Evolutionary conservation across 2,329 filamentous ascomycete genomes (phyloP).

Genomic region (Fusarium subtropicale): DNA sequence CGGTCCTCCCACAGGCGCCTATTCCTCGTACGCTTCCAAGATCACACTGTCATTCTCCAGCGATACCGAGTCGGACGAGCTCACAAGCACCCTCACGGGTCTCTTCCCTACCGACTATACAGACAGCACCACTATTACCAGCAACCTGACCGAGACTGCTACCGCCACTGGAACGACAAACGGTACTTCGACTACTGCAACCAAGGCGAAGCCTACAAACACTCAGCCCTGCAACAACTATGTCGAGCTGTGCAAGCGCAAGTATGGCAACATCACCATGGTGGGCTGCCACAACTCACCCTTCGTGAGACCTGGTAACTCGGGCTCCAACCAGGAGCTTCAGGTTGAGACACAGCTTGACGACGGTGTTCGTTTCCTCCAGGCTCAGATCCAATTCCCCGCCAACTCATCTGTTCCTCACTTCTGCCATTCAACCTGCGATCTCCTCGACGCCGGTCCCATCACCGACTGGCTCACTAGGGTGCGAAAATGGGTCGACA

Average conservation of each 20-base stretch:
- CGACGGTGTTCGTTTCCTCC: constrained; percentile 76
- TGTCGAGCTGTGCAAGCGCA: constrained; percentile 78
- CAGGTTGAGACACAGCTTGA: constrained; percentile 77
- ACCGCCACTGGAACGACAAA: constrained; percentile 51
- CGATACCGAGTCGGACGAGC: constrained; percentile 40
- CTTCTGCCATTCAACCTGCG: constrained; percentile 88
- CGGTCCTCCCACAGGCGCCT: constrained; percentile 47
- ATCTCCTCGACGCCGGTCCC: constrained; percentile 83
- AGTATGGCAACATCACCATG: constrained; percentile 84
- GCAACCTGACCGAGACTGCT: constrained; percentile 56
- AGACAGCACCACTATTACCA: constrained; percentile 46
- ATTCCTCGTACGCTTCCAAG: constrained; percentile 44
- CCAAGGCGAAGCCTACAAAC: constrained; percentile 65
- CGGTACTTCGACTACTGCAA: constrained; percentile 48
- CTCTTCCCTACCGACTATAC: constrained; percentile 53
- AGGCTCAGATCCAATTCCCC: constrained; percentile 72
- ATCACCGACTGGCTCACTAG: constrained; percentile 77
- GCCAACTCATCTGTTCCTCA: constrained; percentile 65
- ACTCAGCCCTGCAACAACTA: constrained; percentile 85
- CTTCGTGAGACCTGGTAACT: constrained; percentile 76
- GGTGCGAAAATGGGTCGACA: constrained; percentile 78
- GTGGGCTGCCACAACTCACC: constrained; percentile 85
- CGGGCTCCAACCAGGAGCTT: constrained; percentile 79
- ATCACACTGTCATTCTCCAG: constrained; percentile 38
- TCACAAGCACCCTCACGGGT: constrained; percentile 60